Percentiles rank a stretch among this genome's conserved stretches.
Conservation (phyloP, 1,284 basidiomycete genomes). For the Gomphus bonarii region DNA sequence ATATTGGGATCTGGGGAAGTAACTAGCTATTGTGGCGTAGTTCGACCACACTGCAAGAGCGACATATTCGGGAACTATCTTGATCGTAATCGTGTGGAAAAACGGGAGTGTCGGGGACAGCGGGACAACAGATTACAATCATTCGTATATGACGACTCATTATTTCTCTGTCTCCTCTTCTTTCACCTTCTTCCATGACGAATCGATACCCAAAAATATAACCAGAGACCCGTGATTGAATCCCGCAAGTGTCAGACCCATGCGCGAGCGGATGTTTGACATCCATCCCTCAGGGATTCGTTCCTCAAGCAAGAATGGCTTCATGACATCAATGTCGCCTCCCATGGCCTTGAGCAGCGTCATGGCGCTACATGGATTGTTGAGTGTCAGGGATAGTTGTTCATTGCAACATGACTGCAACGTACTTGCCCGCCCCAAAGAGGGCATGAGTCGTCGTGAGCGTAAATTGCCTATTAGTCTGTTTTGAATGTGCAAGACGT, state of each 20-base stretch:
- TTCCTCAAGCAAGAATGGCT: conserved; percentile 49
- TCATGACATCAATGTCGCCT: conserved; percentile 45
- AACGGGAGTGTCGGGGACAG: neutral
- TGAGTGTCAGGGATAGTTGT: conserved; percentile 7
- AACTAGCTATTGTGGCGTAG: too few relatives aligned
- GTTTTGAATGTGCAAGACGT: conserved; percentile 45
- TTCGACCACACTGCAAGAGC: too few relatives aligned
- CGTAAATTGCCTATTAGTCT: conserved; percentile 44
- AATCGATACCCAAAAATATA: conserved; percentile 35
- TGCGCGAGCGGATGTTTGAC: conserved; percentile 37
- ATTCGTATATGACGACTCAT: neutral
- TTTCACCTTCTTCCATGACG: conserved; percentile 4
- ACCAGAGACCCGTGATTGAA: conserved; percentile 48
- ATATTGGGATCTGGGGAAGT: too few relatives aligned
- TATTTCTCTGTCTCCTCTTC: neutral
- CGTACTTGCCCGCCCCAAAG: conserved; percentile 61
- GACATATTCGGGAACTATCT: too few relatives aligned
- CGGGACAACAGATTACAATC: neutral
- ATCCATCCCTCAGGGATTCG: conserved; percentile 65
- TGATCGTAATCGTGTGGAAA: too few relatives aligned
- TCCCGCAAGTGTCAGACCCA: conserved; percentile 46
- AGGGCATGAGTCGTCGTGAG: conserved; percentile 39
- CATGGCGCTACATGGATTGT: conserved; percentile 32
- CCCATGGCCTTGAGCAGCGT: conserved; percentile 56
- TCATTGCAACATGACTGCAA: conserved; percentile 9